A percentile compares a stretch with the other conserved stretches of the same genome.
Evolutionary conservation across 1,139 yeast species (phyloP).

Genomic region (Wickerhamomyces sp.): DNA sequence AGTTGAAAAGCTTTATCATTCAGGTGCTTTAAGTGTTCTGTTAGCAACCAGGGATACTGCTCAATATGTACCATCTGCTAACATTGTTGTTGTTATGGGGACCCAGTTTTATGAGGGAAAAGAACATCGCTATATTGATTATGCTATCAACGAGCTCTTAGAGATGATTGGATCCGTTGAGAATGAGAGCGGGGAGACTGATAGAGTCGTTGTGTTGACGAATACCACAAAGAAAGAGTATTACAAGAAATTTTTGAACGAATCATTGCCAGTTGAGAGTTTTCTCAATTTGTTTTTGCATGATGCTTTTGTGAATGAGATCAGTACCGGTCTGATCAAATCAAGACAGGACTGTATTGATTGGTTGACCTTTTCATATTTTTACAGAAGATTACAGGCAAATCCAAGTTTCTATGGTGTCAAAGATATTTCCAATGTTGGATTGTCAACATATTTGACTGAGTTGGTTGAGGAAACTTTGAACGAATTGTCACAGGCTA

Average conservation of each 20-base stretch:
- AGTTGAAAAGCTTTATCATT: slow-evolving; percentile 47
- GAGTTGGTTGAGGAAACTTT: slow-evolving; percentile 76
- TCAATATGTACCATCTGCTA: slow-evolving; percentile 45
- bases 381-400: slow-evolving; percentile 70
- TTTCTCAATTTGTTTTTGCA: slow-evolving; percentile 50
- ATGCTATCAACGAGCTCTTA: slow-evolving; percentile 56
- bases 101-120: slow-evolving; percentile 70
- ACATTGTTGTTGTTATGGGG: slow-evolving; percentile 58
- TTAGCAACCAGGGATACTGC: slow-evolving; percentile 57
- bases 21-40: slow-evolving; percentile 46
- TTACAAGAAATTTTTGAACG: slow-evolving; percentile 65
- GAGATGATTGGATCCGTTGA: slow-evolving; percentile 71
- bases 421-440: slow-evolving; percentile 54
- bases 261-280: slow-evolving; percentile 84
- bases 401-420: slow-evolving; percentile 91
- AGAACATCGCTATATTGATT: slow-evolving; percentile 67
- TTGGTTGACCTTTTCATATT: slow-evolving; percentile 81
- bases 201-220: slow-evolving; percentile 53
- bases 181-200: slow-evolving; percentile 25
- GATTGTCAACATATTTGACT: slow-evolving; percentile 75
- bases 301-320: slow-evolving; percentile 69
- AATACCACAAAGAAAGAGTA: slow-evolving; percentile 51
- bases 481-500: slow-evolving; percentile 55
- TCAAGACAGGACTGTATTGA: slow-evolving; percentile 84
- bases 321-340: slow-evolving; percentile 58